These are phyloP conservation scores for Saturnispora galanensis DNA, from an alignment of 805 yeast species.

Conservation along the genomic window DNA sequence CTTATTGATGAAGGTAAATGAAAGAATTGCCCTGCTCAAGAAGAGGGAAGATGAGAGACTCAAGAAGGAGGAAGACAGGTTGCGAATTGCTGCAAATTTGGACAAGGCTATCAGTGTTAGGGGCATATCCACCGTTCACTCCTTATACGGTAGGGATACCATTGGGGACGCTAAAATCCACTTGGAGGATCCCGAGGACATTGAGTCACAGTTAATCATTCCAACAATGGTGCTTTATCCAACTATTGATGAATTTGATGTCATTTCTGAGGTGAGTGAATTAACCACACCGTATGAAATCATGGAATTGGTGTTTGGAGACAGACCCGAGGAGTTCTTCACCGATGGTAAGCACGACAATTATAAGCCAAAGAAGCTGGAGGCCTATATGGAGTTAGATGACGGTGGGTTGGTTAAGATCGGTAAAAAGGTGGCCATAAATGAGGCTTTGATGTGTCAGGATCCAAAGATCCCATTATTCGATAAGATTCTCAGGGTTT, in stretches of 20 bases:
- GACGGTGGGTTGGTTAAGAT: conserved; percentile 79
- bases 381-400: conserved; percentile 72
- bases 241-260: conserved; percentile 74
- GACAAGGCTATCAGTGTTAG: conserved; percentile 54
- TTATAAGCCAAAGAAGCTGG: conserved; percentile 49
- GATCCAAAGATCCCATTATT: conserved; percentile 65
- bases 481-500: conserved; percentile 62
- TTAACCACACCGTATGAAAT: conserved; percentile 55
- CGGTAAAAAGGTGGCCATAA: conserved; percentile 65
- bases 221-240: conserved; percentile 82
- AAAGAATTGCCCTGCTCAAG: conserved; percentile 18
- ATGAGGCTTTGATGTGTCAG: conserved; percentile 51
- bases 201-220: conserved; percentile 68
- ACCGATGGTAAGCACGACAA: conserved; percentile 49
- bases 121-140: conserved; percentile 39
- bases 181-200: conserved; percentile 56
- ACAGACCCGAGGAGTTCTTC: conserved; percentile 64
- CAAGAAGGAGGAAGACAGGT: conserved; percentile 28
- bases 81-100: conserved; percentile 35
- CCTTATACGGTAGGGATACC: conserved; percentile 46
- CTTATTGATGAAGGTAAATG: conserved; percentile 32
- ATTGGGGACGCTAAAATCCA: conserved; percentile 42
- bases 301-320: conserved; percentile 42
- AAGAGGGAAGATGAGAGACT: conserved; percentile 23
- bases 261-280: conserved; percentile 67